A percentile compares a stretch with the other conserved stretches of the same genome.
Evolutionary conservation across 2,329 filamentous ascomycete genomes (phyloP).

Genomic region (Sporothrix inflata): DNA sequence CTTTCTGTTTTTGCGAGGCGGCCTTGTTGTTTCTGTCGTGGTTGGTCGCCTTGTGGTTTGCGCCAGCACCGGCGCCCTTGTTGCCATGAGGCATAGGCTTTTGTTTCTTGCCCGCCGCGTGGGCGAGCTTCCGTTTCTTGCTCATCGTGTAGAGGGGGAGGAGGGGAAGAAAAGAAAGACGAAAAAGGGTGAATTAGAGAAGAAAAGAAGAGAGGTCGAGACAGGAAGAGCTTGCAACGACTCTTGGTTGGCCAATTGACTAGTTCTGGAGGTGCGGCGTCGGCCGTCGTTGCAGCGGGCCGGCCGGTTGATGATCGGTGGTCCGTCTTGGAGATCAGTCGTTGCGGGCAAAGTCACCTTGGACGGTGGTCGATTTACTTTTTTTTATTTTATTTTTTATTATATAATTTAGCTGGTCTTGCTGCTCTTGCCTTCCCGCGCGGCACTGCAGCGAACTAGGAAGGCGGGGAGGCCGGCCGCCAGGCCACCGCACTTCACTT

Average conservation of each 20-base stretch:
- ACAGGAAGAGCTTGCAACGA: background rate
- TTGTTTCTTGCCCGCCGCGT: slow-evolving; percentile 29
- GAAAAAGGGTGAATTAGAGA: background rate
- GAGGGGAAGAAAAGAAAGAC: background rate
- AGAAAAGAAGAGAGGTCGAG: background rate
- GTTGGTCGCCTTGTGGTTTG: slow-evolving; percentile 19
- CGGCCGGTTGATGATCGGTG: slow-evolving; percentile 11
- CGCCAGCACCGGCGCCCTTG: slow-evolving; percentile 13
- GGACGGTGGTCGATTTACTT: background rate
- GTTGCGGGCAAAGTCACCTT: background rate
- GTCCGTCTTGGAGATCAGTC: slow-evolving; percentile 18
- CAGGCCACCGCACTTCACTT: background rate
- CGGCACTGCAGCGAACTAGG: slow-evolving; percentile 24
- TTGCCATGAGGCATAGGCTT: slow-evolving; percentile 18
- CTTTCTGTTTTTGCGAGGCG: slow-evolving; percentile 17
- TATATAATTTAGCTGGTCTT: slow-evolving; percentile 3
- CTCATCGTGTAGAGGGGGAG: slow-evolving; percentile 38
- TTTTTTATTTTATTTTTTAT: slow-evolving; percentile 17
- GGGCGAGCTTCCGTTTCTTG: slow-evolving; percentile 50
- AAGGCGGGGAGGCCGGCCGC: slow-evolving; percentile 28
- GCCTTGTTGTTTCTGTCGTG: slow-evolving; percentile 27
- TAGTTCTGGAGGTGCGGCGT: background rate
- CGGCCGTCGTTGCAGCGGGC: slow-evolving; percentile 11
- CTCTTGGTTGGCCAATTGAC: background rate
- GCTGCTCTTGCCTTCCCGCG: slow-evolving; percentile 22